Percentiles rank a stretch among this genome's conserved stretches.
These are phyloP conservation scores for Vararia minispora DNA, from an alignment of 768 basidiomycete genomes.

Conservation along the genomic window DNA sequence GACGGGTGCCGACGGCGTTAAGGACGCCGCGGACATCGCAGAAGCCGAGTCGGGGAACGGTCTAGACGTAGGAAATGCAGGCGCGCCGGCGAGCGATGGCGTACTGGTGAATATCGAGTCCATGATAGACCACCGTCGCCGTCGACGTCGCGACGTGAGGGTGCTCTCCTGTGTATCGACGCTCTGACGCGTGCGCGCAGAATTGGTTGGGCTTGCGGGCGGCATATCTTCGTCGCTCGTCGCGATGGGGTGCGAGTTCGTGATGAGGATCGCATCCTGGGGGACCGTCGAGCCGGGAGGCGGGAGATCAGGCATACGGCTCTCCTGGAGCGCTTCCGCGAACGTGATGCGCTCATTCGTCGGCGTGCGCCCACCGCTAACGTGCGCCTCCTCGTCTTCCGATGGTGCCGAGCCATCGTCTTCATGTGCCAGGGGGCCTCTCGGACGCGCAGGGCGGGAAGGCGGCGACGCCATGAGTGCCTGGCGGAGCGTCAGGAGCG, in stretches of 20 bases:
- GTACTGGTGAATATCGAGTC: constrained; percentile 30
- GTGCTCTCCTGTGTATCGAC: constrained; percentile 17
- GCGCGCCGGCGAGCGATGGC: constrained; percentile 14
- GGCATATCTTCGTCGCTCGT: constrained; percentile 32
- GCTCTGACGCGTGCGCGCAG: constrained; percentile 22
- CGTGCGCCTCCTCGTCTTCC: constrained; percentile 17
- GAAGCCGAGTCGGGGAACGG: constrained; percentile 15
- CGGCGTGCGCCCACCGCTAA: constrained; percentile 12
- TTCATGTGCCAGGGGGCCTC: constrained; percentile 19
- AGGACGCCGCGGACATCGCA: constrained; percentile 7
- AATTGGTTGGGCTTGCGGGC: constrained; percentile 35
- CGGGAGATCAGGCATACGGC: constrained; percentile 64
- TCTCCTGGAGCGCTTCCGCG: constrained; percentile 66
- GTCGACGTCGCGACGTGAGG: constrained; percentile 32
- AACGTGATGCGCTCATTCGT: constrained; percentile 56
- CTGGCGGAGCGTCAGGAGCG: constrained; percentile 55
- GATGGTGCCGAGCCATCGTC: constrained; percentile 20
- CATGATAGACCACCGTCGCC: constrained; percentile 67
- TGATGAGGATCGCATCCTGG: constrained; percentile 60
- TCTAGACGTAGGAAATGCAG: constrained; percentile 5
- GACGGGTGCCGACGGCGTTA: background rate
- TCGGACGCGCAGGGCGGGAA: constrained; percentile 7
- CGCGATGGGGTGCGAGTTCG: constrained; percentile 27
- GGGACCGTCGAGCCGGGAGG: constrained; percentile 54
- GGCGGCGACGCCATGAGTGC: constrained; percentile 42